Conservation (phyloP, 2,329 filamentous ascomycete species). For the Pestalotiopsis sp. region DNA sequence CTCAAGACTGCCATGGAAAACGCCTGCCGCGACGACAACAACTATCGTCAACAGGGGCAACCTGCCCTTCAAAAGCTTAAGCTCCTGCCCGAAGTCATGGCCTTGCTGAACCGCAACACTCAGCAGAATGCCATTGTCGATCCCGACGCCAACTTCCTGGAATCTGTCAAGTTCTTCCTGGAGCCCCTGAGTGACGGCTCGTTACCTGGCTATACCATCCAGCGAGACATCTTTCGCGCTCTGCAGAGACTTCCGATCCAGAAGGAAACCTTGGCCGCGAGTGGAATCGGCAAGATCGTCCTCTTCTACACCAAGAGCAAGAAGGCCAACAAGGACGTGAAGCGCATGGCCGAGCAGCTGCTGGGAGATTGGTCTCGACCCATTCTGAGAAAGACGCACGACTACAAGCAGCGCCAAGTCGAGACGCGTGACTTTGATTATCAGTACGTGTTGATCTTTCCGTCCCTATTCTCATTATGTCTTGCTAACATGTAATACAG, state of each 20-base stretch:
- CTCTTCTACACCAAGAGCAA: constrained; percentile 97
- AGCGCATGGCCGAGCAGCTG: constrained; percentile 90
- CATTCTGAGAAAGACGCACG: constrained; percentile 89
- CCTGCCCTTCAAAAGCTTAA: constrained; percentile 92
- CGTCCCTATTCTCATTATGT: neutral
- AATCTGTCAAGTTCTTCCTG: constrained; percentile 95
- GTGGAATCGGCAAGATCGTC: constrained; percentile 93
- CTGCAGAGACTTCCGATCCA: constrained; percentile 82
- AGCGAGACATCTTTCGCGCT: constrained; percentile 87
- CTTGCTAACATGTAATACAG: constrained; percentile 34
- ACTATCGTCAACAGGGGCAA: constrained; percentile 75
- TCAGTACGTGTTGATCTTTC: constrained; percentile 47
- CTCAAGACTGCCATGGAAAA: constrained; percentile 90
- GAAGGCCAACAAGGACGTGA: constrained; percentile 84
- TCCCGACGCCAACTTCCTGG: constrained; percentile 91
- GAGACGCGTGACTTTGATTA: constrained; percentile 67
- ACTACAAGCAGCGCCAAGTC: constrained; percentile 83
- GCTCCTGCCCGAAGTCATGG: constrained; percentile 87
- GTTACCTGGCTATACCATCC: constrained; percentile 94
- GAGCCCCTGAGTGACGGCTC: constrained; percentile 94
- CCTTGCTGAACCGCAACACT: constrained; percentile 86
- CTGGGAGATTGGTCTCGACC: constrained; percentile 94
- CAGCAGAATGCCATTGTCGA: constrained; percentile 85
- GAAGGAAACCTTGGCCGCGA: constrained; percentile 87
- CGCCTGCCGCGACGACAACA: constrained; percentile 84